These are phyloP conservation scores for Cicer chorassanicum DNA, from an alignment of 306 rosid genomes.

Conservation along the genomic window DNA sequence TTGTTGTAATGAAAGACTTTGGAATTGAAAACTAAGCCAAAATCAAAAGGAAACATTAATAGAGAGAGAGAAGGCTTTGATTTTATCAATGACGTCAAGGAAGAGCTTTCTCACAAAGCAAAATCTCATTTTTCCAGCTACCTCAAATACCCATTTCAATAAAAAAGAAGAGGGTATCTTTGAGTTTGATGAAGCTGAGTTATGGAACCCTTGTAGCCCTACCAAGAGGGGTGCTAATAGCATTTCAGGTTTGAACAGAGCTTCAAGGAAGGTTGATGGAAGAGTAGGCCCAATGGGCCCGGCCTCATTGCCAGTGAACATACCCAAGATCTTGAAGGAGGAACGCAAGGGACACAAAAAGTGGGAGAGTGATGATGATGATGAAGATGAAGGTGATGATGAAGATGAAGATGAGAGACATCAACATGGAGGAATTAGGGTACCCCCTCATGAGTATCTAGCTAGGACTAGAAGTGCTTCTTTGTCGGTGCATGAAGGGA, in stretches of 20 bases:
- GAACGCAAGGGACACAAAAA: conserved; percentile 53
- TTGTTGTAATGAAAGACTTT: neutral
- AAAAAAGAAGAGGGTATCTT: conserved; percentile 35
- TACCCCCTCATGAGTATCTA: conserved; percentile 87
- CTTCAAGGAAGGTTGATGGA: conserved; percentile 2
- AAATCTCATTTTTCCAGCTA: conserved; percentile 51
- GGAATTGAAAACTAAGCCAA: conserved; percentile 13
- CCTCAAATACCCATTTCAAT: conserved; percentile 18
- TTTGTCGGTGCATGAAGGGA: conserved; percentile 88
- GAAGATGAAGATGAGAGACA: conserved; percentile 13
- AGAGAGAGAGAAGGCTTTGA: neutral
- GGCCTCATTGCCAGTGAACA: conserved; percentile 71
- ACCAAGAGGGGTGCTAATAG: neutral
- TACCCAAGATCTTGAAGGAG: conserved; percentile 77
- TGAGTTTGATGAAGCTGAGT: conserved; percentile 72
- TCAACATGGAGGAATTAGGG: neutral
- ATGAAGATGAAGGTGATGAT: conserved; percentile 25
- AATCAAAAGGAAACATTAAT: no score
- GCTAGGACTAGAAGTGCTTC: conserved; percentile 87
- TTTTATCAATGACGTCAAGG: conserved; percentile 73
- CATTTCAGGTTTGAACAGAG: conserved; percentile 48
- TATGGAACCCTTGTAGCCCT: conserved; percentile 44
- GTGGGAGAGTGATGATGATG: conserved; percentile 45
- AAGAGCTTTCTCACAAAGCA: conserved; percentile 55
- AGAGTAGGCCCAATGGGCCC: conserved; percentile 23